Percentiles rank a stretch among this genome's conserved stretches.
phyloP scores from a whole-genome alignment of 257 asterid genomes.

The Przewalskia tangutica region DNA sequence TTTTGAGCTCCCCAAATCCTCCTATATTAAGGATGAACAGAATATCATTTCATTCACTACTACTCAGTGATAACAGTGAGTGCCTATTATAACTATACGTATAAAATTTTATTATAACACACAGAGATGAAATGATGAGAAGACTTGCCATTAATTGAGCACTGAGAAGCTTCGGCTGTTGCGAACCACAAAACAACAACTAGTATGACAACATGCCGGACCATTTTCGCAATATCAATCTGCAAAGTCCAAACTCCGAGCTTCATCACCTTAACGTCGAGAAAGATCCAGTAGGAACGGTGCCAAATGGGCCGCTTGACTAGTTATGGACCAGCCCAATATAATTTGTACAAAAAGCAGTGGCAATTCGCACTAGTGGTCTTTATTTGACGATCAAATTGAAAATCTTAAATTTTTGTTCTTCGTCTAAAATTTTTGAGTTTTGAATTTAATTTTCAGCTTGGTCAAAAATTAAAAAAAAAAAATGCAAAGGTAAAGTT shows the following conservation, averaged over 20 bases:
- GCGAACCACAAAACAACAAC: slow-evolving; percentile 18
- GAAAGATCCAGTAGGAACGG: not conserved
- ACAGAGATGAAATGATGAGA: not conserved
- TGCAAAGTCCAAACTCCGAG: not conserved
- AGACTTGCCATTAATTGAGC: slow-evolving; percentile 35
- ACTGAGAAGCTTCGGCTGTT: slow-evolving; percentile 24
- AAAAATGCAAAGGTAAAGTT: too few species aligned
- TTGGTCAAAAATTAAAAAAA: too few species aligned
- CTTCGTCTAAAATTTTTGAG: too few species aligned
- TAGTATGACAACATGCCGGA: not conserved
- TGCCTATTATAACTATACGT: not conserved
- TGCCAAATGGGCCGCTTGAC: not conserved
- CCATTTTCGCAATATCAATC: not conserved
- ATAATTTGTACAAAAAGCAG: too few species aligned
- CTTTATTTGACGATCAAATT: too few species aligned
- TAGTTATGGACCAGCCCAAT: too few species aligned
- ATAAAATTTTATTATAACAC: not conserved
- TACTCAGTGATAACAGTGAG: not conserved
- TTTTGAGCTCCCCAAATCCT: not conserved
- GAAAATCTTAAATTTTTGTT: too few species aligned
- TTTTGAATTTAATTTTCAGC: too few species aligned
- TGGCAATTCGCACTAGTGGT: too few species aligned
- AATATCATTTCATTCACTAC: not conserved
- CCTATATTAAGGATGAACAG: not conserved
- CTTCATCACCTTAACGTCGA: not conserved